Percentiles rank a stretch among this genome's conserved stretches.
Conservation (phyloP, 148 eudicot species). For the Chenopodium suecicum region DNA sequence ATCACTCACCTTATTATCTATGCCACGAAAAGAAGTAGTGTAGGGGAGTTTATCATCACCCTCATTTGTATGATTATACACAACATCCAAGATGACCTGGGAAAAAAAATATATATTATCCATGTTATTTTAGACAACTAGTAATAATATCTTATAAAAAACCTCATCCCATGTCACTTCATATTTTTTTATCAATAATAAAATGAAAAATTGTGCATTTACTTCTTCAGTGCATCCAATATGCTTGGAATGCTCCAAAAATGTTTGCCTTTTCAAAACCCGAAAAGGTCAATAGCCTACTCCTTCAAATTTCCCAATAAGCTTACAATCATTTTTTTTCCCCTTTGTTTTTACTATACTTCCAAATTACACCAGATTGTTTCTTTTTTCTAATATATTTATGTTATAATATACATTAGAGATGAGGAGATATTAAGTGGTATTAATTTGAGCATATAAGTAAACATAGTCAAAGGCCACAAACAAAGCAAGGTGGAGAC, state of each 20-base stretch:
- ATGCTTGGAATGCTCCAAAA: neutral
- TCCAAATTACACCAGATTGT: neutral
- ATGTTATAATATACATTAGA: too few relatives aligned
- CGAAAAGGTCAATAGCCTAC: neutral
- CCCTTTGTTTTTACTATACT: neutral
- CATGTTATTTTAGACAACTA: neutral
- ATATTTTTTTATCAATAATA: neutral
- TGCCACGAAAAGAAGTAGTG: conserved; percentile 94
- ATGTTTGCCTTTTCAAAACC: neutral
- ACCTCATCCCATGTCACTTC: neutral
- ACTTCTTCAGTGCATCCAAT: neutral
- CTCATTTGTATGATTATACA: conserved; percentile 97
- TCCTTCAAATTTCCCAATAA: neutral
- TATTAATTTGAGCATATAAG: neutral
- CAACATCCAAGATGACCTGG: conserved; percentile 98
- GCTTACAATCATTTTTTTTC: neutral
- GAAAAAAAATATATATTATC: conserved; percentile 18
- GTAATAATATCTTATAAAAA: neutral
- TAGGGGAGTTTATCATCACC: conserved; percentile 91
- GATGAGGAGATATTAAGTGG: too few relatives aligned
- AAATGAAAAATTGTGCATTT: neutral
- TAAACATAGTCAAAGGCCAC: neutral
- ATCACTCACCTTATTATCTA: conserved; percentile 83
- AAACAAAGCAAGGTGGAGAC: neutral
- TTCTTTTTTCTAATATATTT: neutral